Percentiles rank a stretch among this genome's conserved stretches.
phyloP scores from a whole-genome alignment of 106 monocot genomes.

The Phalaenopsis equestris region DNA sequence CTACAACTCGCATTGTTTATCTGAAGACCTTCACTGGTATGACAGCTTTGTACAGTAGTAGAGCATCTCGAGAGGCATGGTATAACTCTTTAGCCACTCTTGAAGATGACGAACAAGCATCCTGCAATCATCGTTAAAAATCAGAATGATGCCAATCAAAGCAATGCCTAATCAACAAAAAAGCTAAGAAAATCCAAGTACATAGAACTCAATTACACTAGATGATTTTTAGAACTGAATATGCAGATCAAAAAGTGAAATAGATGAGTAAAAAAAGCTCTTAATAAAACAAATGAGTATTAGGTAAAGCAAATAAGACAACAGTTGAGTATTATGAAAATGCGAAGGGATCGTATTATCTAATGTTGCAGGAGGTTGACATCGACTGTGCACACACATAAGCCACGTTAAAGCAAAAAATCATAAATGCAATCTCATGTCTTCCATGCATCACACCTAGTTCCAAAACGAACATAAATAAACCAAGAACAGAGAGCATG shows the following conservation, averaged over 20 bases:
- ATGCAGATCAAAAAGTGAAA: neutral
- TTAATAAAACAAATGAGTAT: neutral
- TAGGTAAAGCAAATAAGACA: neutral
- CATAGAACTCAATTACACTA: neutral
- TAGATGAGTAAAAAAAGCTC: neutral
- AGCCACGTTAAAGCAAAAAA: neutral
- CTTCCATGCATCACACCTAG: neutral
- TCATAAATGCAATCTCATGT: neutral
- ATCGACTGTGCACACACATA: neutral
- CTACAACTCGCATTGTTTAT: neutral
- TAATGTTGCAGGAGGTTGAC: neutral
- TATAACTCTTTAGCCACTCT: constrained; percentile 85
- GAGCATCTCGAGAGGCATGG: constrained; percentile 88
- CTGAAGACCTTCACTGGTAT: constrained; percentile 66
- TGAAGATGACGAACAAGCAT: constrained; percentile 81
- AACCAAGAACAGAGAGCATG: neutral
- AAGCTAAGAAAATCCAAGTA: neutral
- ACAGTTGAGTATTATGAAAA: neutral
- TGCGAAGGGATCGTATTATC: neutral
- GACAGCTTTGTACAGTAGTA: constrained; percentile 82
- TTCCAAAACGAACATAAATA: neutral
- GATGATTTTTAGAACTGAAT: neutral
- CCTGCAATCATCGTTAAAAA: constrained; percentile 62
- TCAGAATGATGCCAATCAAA: constrained; percentile 30
- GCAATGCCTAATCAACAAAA: neutral